phyloP scores from a whole-genome alignment of 805 yeast genomes.

The Groenewaldozyma salmanticensis region DNA sequence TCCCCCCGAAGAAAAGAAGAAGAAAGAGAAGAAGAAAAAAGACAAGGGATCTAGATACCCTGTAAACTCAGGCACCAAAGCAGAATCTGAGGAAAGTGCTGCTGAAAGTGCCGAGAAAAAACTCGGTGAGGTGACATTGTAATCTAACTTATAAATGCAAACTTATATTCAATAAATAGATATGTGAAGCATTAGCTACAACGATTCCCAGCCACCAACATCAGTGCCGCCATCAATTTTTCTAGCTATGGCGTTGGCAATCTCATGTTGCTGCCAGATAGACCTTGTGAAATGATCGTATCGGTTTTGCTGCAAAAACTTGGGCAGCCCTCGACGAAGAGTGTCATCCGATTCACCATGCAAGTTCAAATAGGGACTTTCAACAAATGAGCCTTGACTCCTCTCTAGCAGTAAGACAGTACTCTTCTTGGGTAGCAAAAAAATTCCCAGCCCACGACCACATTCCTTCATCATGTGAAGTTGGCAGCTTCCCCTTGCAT shows the following conservation, averaged over 20 bases:
- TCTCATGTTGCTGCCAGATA: conserved; percentile 71
- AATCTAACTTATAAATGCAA: too few species aligned
- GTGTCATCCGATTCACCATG: conserved; percentile 83
- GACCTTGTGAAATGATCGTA: conserved; percentile 58
- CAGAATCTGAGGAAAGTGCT: conserved; percentile 17
- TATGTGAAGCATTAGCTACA: conserved; percentile 29
- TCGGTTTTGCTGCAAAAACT: conserved; percentile 49
- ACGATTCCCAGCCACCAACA: conserved; percentile 93
- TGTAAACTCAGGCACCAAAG: conserved; percentile 37
- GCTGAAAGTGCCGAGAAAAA: conserved; percentile 22
- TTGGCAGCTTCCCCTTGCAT: conserved; percentile 66
- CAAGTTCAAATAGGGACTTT: conserved; percentile 74
- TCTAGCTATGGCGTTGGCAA: conserved; percentile 68
- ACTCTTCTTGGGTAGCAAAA: conserved; percentile 60
- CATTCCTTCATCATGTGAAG: conserved; percentile 49
- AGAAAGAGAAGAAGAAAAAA: conserved; percentile 56
- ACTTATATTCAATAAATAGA: too few species aligned
- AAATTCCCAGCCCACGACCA: conserved; percentile 57
- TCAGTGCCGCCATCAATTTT: conserved; percentile 71
- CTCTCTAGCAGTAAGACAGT: conserved; percentile 53
- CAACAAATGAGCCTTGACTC: conserved; percentile 74
- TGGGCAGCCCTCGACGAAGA: conserved; percentile 56
- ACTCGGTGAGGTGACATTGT: conserved; percentile 3
- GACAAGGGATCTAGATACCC: conserved; percentile 86
- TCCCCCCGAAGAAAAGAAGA: conserved; percentile 39